phyloP scores from a whole-genome alignment of 176 grass and related monocot species.

The barley (Hordeum vulgare) region DNA sequence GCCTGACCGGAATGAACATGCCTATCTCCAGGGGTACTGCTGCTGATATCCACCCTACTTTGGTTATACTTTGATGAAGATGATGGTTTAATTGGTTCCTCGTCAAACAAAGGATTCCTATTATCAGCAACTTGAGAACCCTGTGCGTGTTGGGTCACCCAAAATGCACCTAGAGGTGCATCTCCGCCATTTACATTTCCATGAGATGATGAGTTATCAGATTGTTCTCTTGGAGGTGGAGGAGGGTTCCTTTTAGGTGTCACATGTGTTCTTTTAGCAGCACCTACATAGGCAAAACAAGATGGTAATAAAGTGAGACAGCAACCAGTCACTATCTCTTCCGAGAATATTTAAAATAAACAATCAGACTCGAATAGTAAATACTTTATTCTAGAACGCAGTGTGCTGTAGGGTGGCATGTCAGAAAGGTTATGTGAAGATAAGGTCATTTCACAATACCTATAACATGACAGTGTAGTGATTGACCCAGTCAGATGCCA shows the following conservation, averaged over 20 bases:
- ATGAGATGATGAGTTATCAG: conserved; percentile 34
- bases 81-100: conserved; percentile 41
- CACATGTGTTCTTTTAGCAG: conserved; percentile 41
- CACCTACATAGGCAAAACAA: conserved; percentile 34
- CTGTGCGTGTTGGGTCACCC: conserved; percentile 56
- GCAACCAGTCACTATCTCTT: conserved; percentile 12
- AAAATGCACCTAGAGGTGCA: conserved; percentile 64
- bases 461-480: not conserved
- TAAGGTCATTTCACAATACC: not conserved
- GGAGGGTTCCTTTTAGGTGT: conserved; percentile 67
- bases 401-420: not conserved
- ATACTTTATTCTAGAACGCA: not conserved
- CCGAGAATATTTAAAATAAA: not conserved
- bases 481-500: not conserved
- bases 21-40: conserved; percentile 28
- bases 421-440: not conserved
- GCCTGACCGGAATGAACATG: conserved; percentile 30
- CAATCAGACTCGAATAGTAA: not conserved
- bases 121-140: conserved; percentile 36
- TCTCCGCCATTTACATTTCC: conserved; percentile 31
- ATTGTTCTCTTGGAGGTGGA: conserved; percentile 60
- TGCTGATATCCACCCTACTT: conserved; percentile 26
- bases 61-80: conserved; percentile 39
- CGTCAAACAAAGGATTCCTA: conserved; percentile 36
- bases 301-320: not conserved